Conservation (phyloP, 2,329 filamentous ascomycete genomes). For the Ascochyta rabiei region DNA sequence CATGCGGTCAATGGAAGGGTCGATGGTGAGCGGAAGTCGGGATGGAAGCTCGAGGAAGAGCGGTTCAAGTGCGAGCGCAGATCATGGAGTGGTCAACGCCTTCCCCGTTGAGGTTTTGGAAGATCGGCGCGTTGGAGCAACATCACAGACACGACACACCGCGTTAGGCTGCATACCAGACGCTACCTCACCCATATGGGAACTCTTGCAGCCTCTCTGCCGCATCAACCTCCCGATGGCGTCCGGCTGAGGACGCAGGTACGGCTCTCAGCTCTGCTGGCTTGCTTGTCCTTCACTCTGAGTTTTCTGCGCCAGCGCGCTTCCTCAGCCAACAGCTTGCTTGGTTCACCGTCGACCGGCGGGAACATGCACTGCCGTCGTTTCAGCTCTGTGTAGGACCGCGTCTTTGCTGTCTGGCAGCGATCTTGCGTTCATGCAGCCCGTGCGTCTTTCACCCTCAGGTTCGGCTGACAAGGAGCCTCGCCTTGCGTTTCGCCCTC, state of each 20-base stretch:
- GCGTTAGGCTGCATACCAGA: slow-evolving; percentile 14
- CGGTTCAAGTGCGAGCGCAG: slow-evolving; percentile 17
- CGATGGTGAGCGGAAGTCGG: slow-evolving; percentile 1
- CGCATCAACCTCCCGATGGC: slow-evolving; percentile 2
- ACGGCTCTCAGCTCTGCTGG: slow-evolving; percentile 14
- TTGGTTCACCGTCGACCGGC: slow-evolving; percentile 11
- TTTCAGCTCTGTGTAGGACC: slow-evolving; percentile 30
- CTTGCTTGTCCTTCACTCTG: slow-evolving; percentile 3
- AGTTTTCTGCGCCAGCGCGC: background rate
- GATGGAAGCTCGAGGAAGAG: slow-evolving; percentile 9
- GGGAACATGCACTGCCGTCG: slow-evolving; percentile 22
- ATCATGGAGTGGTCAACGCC: slow-evolving; percentile 1
- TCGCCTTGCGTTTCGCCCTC: slow-evolving; percentile 23
- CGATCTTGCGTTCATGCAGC: slow-evolving; percentile 36
- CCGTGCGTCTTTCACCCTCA: slow-evolving; percentile 29
- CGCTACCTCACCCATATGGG: slow-evolving; percentile 12
- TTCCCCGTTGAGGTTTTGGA: slow-evolving; percentile 6
- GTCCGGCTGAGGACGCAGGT: slow-evolving; percentile 8
- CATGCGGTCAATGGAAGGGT: slow-evolving; percentile 17
- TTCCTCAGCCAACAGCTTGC: slow-evolving; percentile 13
- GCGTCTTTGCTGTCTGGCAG: slow-evolving; percentile 16
- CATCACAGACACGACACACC: slow-evolving; percentile 13
- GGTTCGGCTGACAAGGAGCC: slow-evolving; percentile 23
- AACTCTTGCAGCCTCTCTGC: slow-evolving; percentile 13
- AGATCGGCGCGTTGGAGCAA: slow-evolving; percentile 12